Evolutionary conservation across 345 rosid genomes (phyloP).

Genomic region (Linum lewisii): DNA sequence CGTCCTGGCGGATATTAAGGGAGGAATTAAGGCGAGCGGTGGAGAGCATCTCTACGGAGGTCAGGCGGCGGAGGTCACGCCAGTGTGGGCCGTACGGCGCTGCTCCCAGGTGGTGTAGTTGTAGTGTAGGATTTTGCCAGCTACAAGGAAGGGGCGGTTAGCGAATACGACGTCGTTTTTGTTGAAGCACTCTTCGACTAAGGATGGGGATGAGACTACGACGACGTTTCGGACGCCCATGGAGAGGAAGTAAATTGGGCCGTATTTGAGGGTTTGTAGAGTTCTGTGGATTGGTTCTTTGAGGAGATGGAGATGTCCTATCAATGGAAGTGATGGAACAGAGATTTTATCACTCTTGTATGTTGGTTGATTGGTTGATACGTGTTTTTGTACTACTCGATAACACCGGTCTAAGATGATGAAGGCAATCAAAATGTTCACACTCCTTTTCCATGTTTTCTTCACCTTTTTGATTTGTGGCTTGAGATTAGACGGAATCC

Average conservation of each 20-base stretch:
- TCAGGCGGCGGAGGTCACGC: conserved; percentile 3
- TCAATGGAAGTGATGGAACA: background rate
- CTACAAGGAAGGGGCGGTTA: background rate
- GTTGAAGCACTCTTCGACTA: background rate
- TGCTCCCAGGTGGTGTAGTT: conserved; percentile 5
- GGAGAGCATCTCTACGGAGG: background rate
- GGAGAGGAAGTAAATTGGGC: background rate
- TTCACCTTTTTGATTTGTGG: no score
- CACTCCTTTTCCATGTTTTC: no score
- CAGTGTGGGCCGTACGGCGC: conserved; percentile 3
- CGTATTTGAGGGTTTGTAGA: background rate
- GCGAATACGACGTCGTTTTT: conserved; percentile 1
- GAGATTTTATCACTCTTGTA: no score
- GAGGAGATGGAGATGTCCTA: conserved; percentile 3
- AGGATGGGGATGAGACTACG: conserved; percentile 2
- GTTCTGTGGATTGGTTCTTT: background rate
- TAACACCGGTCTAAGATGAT: no score
- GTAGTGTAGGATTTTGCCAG: background rate
- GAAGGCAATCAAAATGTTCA: no score
- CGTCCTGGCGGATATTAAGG: background rate
- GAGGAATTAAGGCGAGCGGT: background rate
- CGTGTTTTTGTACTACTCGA: no score
- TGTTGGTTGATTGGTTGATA: no score
- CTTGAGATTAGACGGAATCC: background rate
- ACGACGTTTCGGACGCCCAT: background rate